Percentiles rank a stretch among this genome's conserved stretches.
phyloP scores from a whole-genome alignment of 306 rosid genomes.

The Quercus robur region DNA sequence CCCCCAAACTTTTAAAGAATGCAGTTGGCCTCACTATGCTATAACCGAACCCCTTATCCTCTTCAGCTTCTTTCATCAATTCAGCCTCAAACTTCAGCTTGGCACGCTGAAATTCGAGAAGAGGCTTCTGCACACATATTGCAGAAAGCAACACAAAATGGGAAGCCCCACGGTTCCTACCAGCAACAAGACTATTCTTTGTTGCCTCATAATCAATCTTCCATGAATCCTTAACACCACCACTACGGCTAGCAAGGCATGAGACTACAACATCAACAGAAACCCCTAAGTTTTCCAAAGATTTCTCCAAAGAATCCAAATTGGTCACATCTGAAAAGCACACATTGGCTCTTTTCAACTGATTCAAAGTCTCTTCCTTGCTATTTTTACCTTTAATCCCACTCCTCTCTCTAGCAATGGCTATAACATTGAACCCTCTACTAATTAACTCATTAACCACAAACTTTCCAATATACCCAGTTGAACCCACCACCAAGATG shows the following conservation, averaged over 20 bases:
- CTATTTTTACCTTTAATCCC: conserved; percentile 66
- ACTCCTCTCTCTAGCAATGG: conserved; percentile 82
- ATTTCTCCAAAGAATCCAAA: conserved; percentile 57
- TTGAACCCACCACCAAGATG: conserved; percentile 79
- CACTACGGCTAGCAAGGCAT: conserved; percentile 89
- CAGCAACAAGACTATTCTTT: conserved; percentile 75
- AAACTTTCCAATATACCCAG: conserved; percentile 94
- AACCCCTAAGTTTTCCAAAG: conserved; percentile 42
- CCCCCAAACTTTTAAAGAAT: conserved; percentile 94
- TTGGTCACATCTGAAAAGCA: conserved; percentile 81
- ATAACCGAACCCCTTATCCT: conserved; percentile 57
- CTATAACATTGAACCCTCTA: conserved; percentile 79
- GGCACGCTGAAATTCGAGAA: conserved; percentile 89
- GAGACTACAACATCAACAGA: conserved; percentile 86
- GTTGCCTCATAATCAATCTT: conserved; percentile 96
- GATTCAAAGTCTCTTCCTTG: conserved; percentile 52
- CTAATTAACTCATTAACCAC: conserved; percentile 75
- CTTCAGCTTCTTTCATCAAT: conserved; percentile 55
- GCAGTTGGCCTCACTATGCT: conserved; percentile 97
- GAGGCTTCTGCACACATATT: conserved; percentile 95
- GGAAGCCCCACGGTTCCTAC: conserved; percentile 77
- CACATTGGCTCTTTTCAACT: conserved; percentile 72
- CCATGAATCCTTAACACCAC: conserved; percentile 97
- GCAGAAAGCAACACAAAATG: conserved; percentile 95
- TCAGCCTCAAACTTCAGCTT: conserved; percentile 91